phyloP scores from a whole-genome alignment of 257 asterid genomes.

The Pogostemon cablin region DNA sequence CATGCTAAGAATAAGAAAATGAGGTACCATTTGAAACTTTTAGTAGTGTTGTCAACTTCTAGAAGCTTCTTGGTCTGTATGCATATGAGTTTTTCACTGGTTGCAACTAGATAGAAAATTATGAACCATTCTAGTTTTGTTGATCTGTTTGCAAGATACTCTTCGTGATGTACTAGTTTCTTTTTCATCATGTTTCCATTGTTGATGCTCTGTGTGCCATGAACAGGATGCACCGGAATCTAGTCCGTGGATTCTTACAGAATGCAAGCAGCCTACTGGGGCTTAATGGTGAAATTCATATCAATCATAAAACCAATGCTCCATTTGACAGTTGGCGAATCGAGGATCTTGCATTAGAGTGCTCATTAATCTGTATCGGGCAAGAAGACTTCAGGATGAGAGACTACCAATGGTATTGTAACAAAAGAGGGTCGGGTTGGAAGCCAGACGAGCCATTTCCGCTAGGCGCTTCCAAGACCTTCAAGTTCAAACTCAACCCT shows the following conservation, averaged over 20 bases:
- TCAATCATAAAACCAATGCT: conserved; percentile 45
- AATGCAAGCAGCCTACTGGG: conserved; percentile 33
- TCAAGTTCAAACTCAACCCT: conserved; percentile 38
- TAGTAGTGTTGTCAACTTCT: too few relatives aligned
- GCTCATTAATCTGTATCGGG: conserved; percentile 31
- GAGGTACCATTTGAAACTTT: neutral
- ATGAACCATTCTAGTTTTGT: neutral
- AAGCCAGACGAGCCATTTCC: conserved; percentile 51
- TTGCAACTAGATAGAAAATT: neutral
- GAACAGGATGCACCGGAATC: conserved; percentile 55
- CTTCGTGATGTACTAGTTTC: neutral
- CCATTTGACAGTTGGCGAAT: conserved; percentile 52
- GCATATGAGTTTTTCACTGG: neutral
- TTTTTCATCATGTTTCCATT: neutral
- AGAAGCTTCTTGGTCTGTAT: neutral
- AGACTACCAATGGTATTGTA: conserved; percentile 57
- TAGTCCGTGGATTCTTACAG: conserved; percentile 43
- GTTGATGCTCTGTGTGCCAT: neutral
- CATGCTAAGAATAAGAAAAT: neutral
- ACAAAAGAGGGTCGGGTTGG: conserved; percentile 54
- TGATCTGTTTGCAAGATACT: too few relatives aligned
- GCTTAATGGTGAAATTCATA: conserved; percentile 50
- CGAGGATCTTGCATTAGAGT: conserved; percentile 41
- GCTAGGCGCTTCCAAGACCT: conserved; percentile 50
- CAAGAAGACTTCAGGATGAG: conserved; percentile 43